phyloP scores from a whole-genome alignment of 306 rosid species.

The Cicer cuneatum region DNA sequence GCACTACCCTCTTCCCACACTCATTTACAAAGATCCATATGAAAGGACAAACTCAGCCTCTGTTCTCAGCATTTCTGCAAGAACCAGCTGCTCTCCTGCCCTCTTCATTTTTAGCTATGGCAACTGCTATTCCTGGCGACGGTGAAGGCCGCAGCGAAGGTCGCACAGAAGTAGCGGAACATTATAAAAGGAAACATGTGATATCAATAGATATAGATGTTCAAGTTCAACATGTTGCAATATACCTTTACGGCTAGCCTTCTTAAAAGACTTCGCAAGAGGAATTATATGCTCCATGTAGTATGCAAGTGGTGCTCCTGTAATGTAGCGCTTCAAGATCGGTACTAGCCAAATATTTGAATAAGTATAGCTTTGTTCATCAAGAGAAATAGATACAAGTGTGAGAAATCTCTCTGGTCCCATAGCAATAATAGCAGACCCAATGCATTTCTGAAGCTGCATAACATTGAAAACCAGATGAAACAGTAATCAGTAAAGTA shows the following conservation, averaged over 20 bases:
- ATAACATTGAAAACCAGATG: conserved; percentile 34
- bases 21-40: neutral
- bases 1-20: neutral
- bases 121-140: neutral
- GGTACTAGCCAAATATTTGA: conserved; percentile 83
- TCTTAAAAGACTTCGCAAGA: conserved; percentile 83
- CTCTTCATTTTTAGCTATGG: neutral
- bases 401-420: conserved; percentile 82
- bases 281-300: conserved; percentile 74
- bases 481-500: conserved; percentile 33
- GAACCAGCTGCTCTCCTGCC: neutral
- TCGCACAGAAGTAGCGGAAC: neutral
- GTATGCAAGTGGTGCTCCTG: conserved; percentile 81
- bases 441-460: conserved; percentile 85
- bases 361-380: conserved; percentile 53
- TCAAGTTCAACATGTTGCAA: conserved; percentile 26
- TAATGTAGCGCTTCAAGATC: conserved; percentile 69
- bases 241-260: conserved; percentile 77
- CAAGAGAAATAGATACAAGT: conserved; percentile 71
- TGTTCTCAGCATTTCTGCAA: too few relatives aligned
- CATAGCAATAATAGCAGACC: conserved; percentile 84
- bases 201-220: conserved; percentile 19
- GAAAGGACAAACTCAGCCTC: too few relatives aligned
- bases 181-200: neutral
- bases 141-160: neutral